phyloP scores from a whole-genome alignment of 75 land plant species.

The Sequoia sempervirens region DNA sequence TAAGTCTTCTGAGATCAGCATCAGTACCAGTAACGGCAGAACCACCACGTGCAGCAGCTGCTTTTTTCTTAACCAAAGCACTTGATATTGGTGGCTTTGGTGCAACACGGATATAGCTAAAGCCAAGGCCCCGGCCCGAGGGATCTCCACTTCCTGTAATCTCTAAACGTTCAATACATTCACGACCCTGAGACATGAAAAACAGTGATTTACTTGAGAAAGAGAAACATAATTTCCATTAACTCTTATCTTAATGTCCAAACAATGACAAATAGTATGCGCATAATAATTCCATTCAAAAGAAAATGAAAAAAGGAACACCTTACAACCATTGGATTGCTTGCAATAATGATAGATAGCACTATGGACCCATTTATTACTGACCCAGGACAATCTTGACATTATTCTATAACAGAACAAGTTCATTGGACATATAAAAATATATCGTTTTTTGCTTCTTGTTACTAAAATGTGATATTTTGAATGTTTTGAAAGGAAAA shows the following conservation, averaged over 20 bases:
- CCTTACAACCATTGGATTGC: neutral
- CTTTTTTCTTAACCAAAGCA: conserved; percentile 77
- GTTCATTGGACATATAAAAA: neutral
- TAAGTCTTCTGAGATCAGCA: conserved; percentile 96
- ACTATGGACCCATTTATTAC: neutral
- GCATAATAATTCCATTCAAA: neutral
- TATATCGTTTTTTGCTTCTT: neutral
- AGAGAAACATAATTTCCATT: neutral
- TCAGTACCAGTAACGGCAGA: conserved; percentile 97
- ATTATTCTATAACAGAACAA: neutral
- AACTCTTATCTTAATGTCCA: neutral
- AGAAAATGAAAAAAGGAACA: neutral
- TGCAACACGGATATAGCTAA: conserved; percentile 86
- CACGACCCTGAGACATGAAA: conserved; percentile 51
- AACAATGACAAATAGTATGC: neutral
- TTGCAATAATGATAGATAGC: neutral
- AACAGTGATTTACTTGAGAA: neutral
- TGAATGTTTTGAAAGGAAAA: neutral
- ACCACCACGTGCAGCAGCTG: conserved; percentile 68
- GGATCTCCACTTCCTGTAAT: conserved; percentile 99
- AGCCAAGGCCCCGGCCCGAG: conserved; percentile 97
- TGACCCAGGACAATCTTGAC: neutral
- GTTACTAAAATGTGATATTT: neutral
- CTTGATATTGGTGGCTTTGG: conserved; percentile 75
- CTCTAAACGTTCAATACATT: conserved; percentile 90